These are phyloP conservation scores for Vittaforma corneae DNA, from an alignment of 371 early-diverging fungal genomes.

Conservation along the genomic window DNA sequence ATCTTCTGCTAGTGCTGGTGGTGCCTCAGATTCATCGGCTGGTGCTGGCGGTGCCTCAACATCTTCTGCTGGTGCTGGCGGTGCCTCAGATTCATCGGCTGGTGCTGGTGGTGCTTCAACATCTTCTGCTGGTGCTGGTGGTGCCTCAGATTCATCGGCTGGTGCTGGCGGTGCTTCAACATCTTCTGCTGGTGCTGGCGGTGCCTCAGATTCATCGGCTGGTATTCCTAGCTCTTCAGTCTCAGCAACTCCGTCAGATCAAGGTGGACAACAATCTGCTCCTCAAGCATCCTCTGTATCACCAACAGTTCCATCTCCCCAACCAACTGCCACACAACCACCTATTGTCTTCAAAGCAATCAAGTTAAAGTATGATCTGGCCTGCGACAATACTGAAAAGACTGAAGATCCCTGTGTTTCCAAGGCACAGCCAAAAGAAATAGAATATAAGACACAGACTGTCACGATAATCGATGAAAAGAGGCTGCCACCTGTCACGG, in stretches of 20 bases:
- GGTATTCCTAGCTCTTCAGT: background rate
- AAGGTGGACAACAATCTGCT: background rate
- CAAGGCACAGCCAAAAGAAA: background rate
- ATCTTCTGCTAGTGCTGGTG: background rate
- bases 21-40: background rate
- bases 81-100: slow-evolving; percentile 11
- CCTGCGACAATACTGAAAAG: background rate
- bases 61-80: slow-evolving; percentile 1
- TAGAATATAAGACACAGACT: background rate
- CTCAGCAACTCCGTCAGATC: background rate
- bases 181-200: background rate
- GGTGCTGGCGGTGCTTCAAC: background rate
- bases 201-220: background rate
- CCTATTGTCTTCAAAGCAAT: slow-evolving; percentile 9
- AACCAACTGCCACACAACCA: background rate
- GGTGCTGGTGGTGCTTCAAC: slow-evolving; percentile 4
- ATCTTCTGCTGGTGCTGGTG: background rate
- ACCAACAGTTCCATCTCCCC: background rate
- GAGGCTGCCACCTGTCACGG: background rate
- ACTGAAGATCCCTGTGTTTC: background rate
- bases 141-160: background rate
- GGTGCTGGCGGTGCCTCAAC: background rate
- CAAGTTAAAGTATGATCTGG: slow-evolving; percentile 11
- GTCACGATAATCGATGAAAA: background rate
- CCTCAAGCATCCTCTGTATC: background rate